These are phyloP conservation scores for Rhododendron vialii DNA, from an alignment of 148 eudicot genomes.

Conservation along the genomic window DNA sequence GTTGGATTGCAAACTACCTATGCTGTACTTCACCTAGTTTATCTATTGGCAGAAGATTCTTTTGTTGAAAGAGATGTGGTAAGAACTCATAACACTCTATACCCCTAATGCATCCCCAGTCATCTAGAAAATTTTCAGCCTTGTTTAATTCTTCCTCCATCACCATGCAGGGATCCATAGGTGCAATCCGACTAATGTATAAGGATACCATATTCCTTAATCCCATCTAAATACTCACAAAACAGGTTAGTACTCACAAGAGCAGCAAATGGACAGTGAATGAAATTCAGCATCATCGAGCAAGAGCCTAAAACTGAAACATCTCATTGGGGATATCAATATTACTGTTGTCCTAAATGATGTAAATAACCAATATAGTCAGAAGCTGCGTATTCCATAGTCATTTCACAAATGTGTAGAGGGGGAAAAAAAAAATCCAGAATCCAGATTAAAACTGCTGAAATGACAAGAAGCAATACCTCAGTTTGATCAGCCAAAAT, in stretches of 20 bases:
- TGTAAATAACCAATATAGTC: neutral
- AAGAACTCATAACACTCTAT: neutral
- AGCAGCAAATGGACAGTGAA: neutral
- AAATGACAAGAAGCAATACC: conserved; percentile 38
- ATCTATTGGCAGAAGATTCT: neutral
- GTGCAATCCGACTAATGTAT: neutral
- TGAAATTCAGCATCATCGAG: neutral
- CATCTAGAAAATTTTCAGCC: neutral
- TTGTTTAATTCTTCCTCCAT: neutral
- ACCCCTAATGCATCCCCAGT: neutral
- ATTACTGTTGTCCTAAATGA: neutral
- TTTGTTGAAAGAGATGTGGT: neutral
- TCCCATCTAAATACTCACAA: neutral
- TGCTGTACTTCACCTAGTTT: neutral
- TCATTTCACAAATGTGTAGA: neutral
- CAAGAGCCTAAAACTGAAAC: neutral
- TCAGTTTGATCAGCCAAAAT: conserved; percentile 92
- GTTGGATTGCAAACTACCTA: neutral
- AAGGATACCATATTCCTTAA: neutral
- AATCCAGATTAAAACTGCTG: neutral
- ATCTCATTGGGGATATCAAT: neutral
- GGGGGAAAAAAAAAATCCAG: neutral
- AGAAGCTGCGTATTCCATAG: neutral
- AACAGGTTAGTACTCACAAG: neutral
- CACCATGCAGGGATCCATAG: neutral